A percentile compares a stretch with the other conserved stretches of the same genome.
Conservation (phyloP, 2,329 filamentous ascomycete species). For the Lecanosticta acicola region DNA sequence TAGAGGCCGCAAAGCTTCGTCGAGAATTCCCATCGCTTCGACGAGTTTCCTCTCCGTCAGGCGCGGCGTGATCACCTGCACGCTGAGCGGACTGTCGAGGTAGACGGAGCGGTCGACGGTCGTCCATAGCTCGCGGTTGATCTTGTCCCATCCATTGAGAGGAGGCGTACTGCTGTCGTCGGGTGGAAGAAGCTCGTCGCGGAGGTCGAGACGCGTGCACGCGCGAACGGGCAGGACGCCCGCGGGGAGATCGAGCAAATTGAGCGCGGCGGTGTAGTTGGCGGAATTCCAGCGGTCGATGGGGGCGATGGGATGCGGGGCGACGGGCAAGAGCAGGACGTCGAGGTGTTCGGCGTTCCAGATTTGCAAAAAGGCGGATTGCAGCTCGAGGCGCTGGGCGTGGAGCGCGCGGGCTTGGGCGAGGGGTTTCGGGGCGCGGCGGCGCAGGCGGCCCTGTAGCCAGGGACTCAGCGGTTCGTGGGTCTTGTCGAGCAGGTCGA, state of each 20-base stretch:
- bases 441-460: slow-evolving; percentile 49
- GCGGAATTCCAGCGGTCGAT: slow-evolving; percentile 59
- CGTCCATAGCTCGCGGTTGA: slow-evolving; percentile 54
- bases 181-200: slow-evolving; percentile 44
- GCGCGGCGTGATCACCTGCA: slow-evolving; percentile 54
- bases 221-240: slow-evolving; percentile 52
- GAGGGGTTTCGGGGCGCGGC: slow-evolving; percentile 44
- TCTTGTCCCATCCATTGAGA: slow-evolving; percentile 55
- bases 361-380: slow-evolving; percentile 52
- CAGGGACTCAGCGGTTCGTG: slow-evolving; percentile 56
- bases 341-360: slow-evolving; percentile 51
- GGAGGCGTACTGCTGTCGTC: slow-evolving; percentile 25
- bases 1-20: slow-evolving; percentile 36
- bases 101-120: slow-evolving; percentile 51
- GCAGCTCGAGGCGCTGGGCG: slow-evolving; percentile 47
- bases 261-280: slow-evolving; percentile 57
- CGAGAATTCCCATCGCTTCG: slow-evolving; percentile 50
- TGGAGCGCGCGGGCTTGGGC: slow-evolving; percentile 50
- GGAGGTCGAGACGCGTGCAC: slow-evolving; percentile 47
- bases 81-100: slow-evolving; percentile 48
- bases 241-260: slow-evolving; percentile 58
- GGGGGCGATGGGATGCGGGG: slow-evolving; percentile 57
- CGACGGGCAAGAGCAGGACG: slow-evolving; percentile 58
- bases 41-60: slow-evolving; percentile 51
- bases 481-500: slow-evolving; percentile 52